phyloP scores from a whole-genome alignment of 805 yeast genomes.

The Myxozyma mucilagina region DNA sequence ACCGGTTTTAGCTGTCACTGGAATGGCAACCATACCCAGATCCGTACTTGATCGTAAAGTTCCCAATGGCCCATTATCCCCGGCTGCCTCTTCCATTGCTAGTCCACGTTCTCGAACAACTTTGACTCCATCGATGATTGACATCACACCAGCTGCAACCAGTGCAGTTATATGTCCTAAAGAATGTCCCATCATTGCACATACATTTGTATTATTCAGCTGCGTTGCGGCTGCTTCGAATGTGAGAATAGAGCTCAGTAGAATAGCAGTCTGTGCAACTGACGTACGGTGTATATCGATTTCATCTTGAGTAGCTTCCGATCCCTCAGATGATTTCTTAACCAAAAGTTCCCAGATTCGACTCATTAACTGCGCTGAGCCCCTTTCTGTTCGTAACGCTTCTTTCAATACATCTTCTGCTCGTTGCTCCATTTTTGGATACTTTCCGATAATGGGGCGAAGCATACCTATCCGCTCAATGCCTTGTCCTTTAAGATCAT shows the following conservation, averaged over 20 bases:
- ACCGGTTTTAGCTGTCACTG: neutral
- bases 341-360: neutral
- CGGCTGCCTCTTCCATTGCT: conserved; percentile 24
- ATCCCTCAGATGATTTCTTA: neutral
- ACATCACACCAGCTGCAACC: conserved; percentile 22
- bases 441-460: neutral
- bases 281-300: conserved; percentile 19
- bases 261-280: conserved; percentile 26
- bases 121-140: conserved; percentile 19
- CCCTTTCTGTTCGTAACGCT: conserved; percentile 1
- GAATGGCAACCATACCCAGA: conserved; percentile 25
- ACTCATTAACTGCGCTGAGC: conserved; percentile 12
- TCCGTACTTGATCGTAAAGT: conserved; percentile 1
- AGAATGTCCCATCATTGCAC: conserved; percentile 24
- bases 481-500: conserved; percentile 15
- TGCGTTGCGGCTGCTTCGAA: neutral
- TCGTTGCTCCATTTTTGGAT: neutral
- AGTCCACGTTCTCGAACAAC: conserved; percentile 22
- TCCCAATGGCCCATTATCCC: neutral
- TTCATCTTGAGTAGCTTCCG: neutral
- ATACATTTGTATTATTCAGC: neutral
- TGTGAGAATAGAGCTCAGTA: conserved; percentile 15
- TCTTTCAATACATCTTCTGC: conserved; percentile 2
- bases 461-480: conserved; percentile 19
- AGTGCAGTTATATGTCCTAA: conserved; percentile 29